Base-by-base conservation (phyloP, 257 asterid species). In the Ehretia macrophylla region DNA sequence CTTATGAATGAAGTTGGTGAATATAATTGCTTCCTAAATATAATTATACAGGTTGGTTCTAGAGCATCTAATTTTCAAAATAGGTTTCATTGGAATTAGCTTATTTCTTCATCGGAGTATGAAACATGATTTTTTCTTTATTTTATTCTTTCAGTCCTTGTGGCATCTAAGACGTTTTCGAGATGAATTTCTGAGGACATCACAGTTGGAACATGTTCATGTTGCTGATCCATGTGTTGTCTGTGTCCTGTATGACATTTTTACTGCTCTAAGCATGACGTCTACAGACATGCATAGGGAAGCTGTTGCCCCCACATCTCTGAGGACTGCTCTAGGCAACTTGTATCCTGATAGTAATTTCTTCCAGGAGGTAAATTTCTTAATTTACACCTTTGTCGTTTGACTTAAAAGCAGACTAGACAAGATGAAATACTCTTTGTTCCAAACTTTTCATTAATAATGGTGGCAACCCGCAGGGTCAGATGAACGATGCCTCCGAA, bases 401-500 rank as follows among this genome's bases (percentile, higher is more conserved):
- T n/a, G n/a, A n/a, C n/a, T n/a, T n/a, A n/a, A n/a, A n/a, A n/a
- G n/a, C n/a, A n/a, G n/a, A n/a, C n/a, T n/a, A n/a, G n/a, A n/a
- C n/a, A n/a, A n/a, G n/a, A n/a, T n/a, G n/a, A n/a, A 59, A 42
- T 55, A n/a, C 22, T 35, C 59, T 8, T 39, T 32, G 14, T 51
- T 17, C 17, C 63, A 48, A 45, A 42, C 42, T 59, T 58, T 44
- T 63, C 32, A 14, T 55, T 66, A 40, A 70, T 21, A 5, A 37
- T 44, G 60, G 19, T 47, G 67, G 35, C 64, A 58, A 68, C 52
- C 47, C 77, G 75, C 97, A 92, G 99, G 97, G 95, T 76, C 95
- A 92, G 76, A 92, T 88, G 99, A 88, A 89, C 68, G 99, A 92
- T 76, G 99, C 99, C 65, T 88, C 97, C 62, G 99, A 92, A 79